phyloP scores from a whole-genome alignment of 371 early-diverging fungal species.

The Cladochytrium tenue region DNA sequence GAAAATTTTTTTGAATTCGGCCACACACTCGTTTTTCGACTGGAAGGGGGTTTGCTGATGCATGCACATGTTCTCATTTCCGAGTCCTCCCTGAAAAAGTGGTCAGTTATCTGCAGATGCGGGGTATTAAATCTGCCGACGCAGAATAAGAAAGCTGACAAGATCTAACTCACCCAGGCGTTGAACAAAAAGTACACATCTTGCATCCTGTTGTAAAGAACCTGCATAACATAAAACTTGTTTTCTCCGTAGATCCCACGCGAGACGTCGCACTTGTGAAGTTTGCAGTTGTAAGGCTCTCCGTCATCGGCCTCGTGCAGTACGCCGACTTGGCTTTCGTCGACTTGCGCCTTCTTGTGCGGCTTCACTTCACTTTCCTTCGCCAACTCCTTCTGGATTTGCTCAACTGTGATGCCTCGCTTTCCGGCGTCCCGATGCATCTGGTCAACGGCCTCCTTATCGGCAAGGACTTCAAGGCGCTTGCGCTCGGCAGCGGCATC shows the following conservation, averaged over 20 bases:
- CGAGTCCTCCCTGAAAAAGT: not conserved
- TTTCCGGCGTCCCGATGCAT: constrained; percentile 7
- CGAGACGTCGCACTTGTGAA: constrained; percentile 54
- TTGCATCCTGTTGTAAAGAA: constrained; percentile 37
- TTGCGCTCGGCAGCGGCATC: constrained; percentile 45
- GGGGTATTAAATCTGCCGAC: not conserved
- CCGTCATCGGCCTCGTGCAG: constrained; percentile 34
- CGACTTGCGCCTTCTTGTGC: constrained; percentile 46
- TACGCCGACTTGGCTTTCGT: constrained; percentile 27
- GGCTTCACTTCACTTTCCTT: constrained; percentile 35
- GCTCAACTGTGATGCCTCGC: constrained; percentile 16
- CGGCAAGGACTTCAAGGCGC: constrained; percentile 26
- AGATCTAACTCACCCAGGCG: constrained; percentile 58
- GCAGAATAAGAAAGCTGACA: too few relatives aligned
- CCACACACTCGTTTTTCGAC: constrained; percentile 48
- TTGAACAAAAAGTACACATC: constrained; percentile 62
- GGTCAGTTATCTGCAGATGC: not conserved
- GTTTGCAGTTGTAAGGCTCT: constrained; percentile 44
- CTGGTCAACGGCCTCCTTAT: constrained; percentile 18
- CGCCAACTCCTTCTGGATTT: constrained; percentile 14
- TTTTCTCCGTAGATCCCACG: constrained; percentile 33
- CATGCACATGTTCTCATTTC: constrained; percentile 34
- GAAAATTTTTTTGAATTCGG: constrained; percentile 63
- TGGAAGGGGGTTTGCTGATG: constrained; percentile 62
- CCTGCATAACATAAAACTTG: constrained; percentile 34